phyloP scores from a whole-genome alignment of 2,329 filamentous ascomycete species.

The Aspergillus fischeri region DNA sequence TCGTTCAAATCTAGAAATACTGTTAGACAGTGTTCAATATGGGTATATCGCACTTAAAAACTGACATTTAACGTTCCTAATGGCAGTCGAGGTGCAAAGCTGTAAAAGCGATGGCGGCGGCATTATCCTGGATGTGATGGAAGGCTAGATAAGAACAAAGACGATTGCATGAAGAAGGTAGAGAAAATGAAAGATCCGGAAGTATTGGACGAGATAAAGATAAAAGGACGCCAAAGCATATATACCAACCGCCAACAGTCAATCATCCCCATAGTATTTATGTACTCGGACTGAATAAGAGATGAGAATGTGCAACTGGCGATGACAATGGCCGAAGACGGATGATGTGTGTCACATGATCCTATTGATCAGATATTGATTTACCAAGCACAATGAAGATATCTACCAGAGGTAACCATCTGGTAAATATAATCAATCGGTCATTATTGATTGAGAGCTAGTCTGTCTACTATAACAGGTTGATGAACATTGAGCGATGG shows the following conservation, averaged over 20 bases:
- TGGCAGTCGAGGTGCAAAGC: slow-evolving; percentile 32
- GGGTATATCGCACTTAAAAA: background rate
- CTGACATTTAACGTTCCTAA: slow-evolving; percentile 37
- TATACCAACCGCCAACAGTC: slow-evolving; percentile 3
- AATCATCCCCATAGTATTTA: background rate
- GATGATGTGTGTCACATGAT: slow-evolving; percentile 20
- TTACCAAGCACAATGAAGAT: no score
- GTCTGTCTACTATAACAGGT: background rate
- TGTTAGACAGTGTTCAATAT: background rate
- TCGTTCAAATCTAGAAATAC: slow-evolving; percentile 54
- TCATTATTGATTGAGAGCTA: background rate
- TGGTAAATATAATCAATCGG: background rate
- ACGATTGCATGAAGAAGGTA: slow-evolving; percentile 11
- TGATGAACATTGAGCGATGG: background rate
- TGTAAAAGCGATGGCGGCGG: slow-evolving; percentile 32
- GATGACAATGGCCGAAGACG: slow-evolving; percentile 3
- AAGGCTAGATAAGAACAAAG: slow-evolving; percentile 16
- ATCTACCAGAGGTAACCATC: no score
- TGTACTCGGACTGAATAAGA: background rate
- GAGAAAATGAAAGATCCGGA: background rate
- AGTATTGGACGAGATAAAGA: background rate
- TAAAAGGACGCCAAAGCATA: background rate
- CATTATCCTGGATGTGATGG: slow-evolving; percentile 22
- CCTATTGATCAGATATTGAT: slow-evolving; percentile 3
- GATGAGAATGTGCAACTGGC: background rate